phyloP scores from a whole-genome alignment of 1,284 basidiomycete genomes.

The Heterobasidion annosum region DNA sequence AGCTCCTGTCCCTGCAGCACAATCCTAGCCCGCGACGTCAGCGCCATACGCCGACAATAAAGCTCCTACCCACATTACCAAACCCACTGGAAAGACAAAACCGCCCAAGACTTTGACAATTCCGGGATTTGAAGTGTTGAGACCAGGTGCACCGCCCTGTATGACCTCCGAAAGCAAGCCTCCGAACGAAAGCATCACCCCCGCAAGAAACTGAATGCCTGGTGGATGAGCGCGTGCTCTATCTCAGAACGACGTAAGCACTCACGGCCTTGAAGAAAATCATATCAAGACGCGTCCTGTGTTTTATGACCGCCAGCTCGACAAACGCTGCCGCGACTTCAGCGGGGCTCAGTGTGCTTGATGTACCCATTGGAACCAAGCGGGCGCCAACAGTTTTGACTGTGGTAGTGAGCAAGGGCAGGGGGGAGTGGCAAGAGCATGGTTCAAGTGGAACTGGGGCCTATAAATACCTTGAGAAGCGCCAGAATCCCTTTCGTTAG shows the following conservation, averaged over 20 bases:
- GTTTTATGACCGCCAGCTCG: constrained; percentile 48
- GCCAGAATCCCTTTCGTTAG: too few relatives aligned
- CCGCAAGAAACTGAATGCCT: constrained; percentile 47
- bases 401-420: too few relatives aligned
- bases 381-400: too few relatives aligned
- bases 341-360: constrained; percentile 51
- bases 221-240: background rate
- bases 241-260: constrained; percentile 4
- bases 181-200: constrained; percentile 65
- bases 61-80: constrained; percentile 50
- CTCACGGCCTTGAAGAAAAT: constrained; percentile 62
- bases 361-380: constrained; percentile 8
- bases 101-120: constrained; percentile 57
- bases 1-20: constrained; percentile 62
- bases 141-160: constrained; percentile 44
- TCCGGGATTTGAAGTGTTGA: constrained; percentile 50
- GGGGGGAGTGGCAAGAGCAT: too few relatives aligned
- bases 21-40: constrained; percentile 37
- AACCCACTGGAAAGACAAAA: constrained; percentile 65
- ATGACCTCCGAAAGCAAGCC: constrained; percentile 56
- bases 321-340: constrained; percentile 53
- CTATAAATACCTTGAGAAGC: too few relatives aligned
- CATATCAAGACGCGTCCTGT: constrained; percentile 49
- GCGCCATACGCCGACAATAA: background rate
- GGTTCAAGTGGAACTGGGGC: too few relatives aligned